Evolutionary conservation across 169 alveolate species (phyloP), one percentile per base, ranked within the genome.

Genomic region (Plasmodium malariae): DNA sequence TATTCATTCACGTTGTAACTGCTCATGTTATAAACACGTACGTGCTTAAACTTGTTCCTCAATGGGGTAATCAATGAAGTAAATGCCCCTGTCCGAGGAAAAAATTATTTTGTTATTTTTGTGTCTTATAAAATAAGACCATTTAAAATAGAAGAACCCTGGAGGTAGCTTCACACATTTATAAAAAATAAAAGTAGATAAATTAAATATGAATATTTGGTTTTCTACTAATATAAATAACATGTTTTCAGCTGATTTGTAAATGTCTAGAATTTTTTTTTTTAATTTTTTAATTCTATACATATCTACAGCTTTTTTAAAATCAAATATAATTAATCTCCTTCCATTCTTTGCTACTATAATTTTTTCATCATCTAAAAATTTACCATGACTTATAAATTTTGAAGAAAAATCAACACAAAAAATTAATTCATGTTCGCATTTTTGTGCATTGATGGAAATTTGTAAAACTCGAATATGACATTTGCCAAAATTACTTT

Each of bases 351-450:
- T 86, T 55, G 92, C 92, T 1, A 86, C 92, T 24, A 86, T 86
- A 55, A 86, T 86, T 86, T 86, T 86, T 28, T 86, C 92, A 86
- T 86, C 92, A 26, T 86, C 92, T 51, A 86, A 24, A 86, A 86
- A 86, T 86, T 86, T 86, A 14, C 92, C 92, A 86, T 86, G 92
- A 86, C 92, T 86, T 37, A 86, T 86, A 86, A 69, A 86, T 45
- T 68, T 86, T 3, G 92, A 86, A 59, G 92, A 86, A 86, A 86
- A 86, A 60, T 86, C 92, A 0, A 86, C 92, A 55, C 92, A 86
- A 57, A 86, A 86, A 86, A 86, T 86, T 70, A 86, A 86, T 59
- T 86, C 92, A 72, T 86, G 92, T 55, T 68, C 55, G 57, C 76
- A 86, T 30, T 55, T 57, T 36, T 68, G 57, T 14, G 74, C 45